Base-by-base conservation (phyloP, 495 filamentous ascomycete species). In the Sphaerosporella brunnea region DNA sequence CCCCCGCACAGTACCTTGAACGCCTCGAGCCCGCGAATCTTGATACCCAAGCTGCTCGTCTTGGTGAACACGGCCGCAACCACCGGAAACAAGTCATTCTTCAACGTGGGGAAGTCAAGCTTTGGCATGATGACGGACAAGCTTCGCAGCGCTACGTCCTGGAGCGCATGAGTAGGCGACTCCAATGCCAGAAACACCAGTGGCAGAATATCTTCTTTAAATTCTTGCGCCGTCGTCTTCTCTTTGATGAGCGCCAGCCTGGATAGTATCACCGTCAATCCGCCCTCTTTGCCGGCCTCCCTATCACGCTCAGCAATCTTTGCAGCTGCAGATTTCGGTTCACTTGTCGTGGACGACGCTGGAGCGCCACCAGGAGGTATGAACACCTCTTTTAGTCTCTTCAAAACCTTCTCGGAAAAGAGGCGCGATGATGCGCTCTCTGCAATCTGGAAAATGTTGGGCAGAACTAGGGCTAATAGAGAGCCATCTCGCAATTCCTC, bases 401-500 rank as follows among this genome's bases (percentile, higher is more conserved):
- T 82, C 0, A 90, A 76, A 11, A 96, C 78, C 56, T 77, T 81
- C 23, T 94, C 85, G 0, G 76, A 75, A 56, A 95, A 85, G 0
- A 77, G 71, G 45, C 85, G 74, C 49, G 73, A 79, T 3, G 79
- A 80, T 61, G 35, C 78, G 68, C 18, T 73, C 36, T 54, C 70
- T 44, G 92, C 72, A 36, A 96, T 90, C 34, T 79, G 79, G 67
- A 97, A 95, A 30, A 92, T 73, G 50, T 93, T 94, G 45, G 86
- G 82, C 23, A 97, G 63, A 36, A 95, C 76, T 15, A 93, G 67
- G 1, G 85, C 74, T 1, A 95, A 64, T 0, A 94, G 68, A 35
- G 90, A 85, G 16, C 76, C 79, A 56, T 97, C 90, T 54, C 95
- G 94, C 54, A 80, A 72, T 61, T 97, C 92, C 36, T 97, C 92